A percentile compares a stretch with the other conserved stretches of the same genome.
These are phyloP conservation scores for Globisporangium paroecandrum DNA, from an alignment of 352 stramenopile genomes.

Conservation along the genomic window DNA sequence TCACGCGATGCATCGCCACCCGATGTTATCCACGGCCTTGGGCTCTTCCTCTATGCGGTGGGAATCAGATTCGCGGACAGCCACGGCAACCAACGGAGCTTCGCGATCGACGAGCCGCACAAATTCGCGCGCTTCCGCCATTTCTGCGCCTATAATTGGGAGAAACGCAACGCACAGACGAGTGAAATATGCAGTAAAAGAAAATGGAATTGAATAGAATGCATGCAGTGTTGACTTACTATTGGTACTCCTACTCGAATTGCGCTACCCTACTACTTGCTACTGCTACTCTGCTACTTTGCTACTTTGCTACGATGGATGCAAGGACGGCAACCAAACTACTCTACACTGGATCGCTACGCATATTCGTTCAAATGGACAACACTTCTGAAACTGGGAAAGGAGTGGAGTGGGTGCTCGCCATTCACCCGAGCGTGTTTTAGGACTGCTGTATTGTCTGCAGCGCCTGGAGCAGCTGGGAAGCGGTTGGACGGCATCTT, in stretches of 20 bases:
- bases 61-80: slow-evolving; percentile 41
- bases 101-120: slow-evolving; percentile 44
- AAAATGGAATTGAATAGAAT: slow-evolving; percentile 5
- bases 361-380: slow-evolving; percentile 14
- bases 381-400: slow-evolving; percentile 7
- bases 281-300: slow-evolving; percentile 12
- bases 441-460: slow-evolving; percentile 27
- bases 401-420: background rate
- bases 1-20: background rate
- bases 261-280: slow-evolving; percentile 5
- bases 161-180: background rate
- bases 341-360: slow-evolving; percentile 16
- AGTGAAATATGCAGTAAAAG: background rate
- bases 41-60: slow-evolving; percentile 51
- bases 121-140: slow-evolving; percentile 62
- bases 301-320: slow-evolving; percentile 7
- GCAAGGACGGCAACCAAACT: slow-evolving; percentile 7
- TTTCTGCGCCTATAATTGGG: slow-evolving; percentile 56
- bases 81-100: slow-evolving; percentile 21
- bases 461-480: slow-evolving; percentile 58
- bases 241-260: slow-evolving; percentile 3
- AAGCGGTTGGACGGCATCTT: slow-evolving; percentile 52
- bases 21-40: slow-evolving; percentile 43
- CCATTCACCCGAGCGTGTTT: slow-evolving; percentile 1
- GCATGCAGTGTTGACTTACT: background rate